Evolutionary conservation across 306 rosid genomes (phyloP).

Genomic region (Lagenaria siceraria): DNA sequence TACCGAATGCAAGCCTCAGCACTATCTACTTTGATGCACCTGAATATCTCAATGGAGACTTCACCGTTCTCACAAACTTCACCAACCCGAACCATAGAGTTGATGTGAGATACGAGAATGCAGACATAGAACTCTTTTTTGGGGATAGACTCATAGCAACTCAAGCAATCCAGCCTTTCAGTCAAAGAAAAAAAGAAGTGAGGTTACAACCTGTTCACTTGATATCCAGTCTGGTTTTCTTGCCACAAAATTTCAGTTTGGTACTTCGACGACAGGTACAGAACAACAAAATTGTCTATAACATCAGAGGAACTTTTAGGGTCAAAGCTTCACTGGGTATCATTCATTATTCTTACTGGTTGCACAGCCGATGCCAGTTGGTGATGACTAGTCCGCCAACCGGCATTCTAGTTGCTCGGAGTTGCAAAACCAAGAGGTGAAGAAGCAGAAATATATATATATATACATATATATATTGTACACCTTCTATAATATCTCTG

Average conservation of each 20-base stretch:
- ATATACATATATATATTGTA: not conserved
- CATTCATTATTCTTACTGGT: slow-evolving; percentile 47
- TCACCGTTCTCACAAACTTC: slow-evolving; percentile 58
- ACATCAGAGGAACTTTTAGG: slow-evolving; percentile 58
- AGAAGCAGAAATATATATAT: not conserved
- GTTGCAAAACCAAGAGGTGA: slow-evolving; percentile 56
- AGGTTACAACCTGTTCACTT: slow-evolving; percentile 52
- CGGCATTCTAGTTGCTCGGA: slow-evolving; percentile 55
- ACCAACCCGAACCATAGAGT: slow-evolving; percentile 72
- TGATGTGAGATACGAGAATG: slow-evolving; percentile 47
- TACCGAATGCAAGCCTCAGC: slow-evolving; percentile 63
- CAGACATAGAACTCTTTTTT: slow-evolving; percentile 49
- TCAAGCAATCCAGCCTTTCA: slow-evolving; percentile 48
- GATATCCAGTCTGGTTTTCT: slow-evolving; percentile 63
- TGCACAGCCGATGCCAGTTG: slow-evolving; percentile 61
- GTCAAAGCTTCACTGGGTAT: slow-evolving; percentile 52
- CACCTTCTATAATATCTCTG: not conserved
- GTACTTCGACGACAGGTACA: slow-evolving; percentile 57
- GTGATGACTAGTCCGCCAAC: slow-evolving; percentile 85
- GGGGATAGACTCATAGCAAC: slow-evolving; percentile 56
- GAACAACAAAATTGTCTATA: slow-evolving; percentile 41
- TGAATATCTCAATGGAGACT: slow-evolving; percentile 69
- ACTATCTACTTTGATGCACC: slow-evolving; percentile 67
- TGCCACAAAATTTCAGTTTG: slow-evolving; percentile 65
- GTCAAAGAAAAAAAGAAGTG: slow-evolving; percentile 40